Percentiles rank a stretch among this genome's conserved stretches.
Evolutionary conservation across 1,284 basidiomycete species (phyloP).

Genomic region (Agaricales sp.): DNA sequence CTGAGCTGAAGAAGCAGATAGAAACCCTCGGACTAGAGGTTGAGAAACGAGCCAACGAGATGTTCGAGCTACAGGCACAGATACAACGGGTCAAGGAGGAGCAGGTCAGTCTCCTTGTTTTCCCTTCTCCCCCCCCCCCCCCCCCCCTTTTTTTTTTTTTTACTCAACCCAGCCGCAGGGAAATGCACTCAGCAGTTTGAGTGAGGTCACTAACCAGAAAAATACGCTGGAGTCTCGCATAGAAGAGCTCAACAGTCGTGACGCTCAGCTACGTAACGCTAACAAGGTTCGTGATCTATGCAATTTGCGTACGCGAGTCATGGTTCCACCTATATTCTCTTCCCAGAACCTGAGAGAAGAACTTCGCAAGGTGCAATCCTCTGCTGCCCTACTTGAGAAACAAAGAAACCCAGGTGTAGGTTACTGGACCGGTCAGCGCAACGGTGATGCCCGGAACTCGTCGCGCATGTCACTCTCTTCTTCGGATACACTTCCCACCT

Average conservation of each 20-base stretch:
- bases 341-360: slow-evolving; percentile 79
- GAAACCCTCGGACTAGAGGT: slow-evolving; percentile 8
- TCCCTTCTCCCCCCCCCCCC: background rate
- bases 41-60: background rate
- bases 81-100: slow-evolving; percentile 36
- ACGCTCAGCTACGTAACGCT: slow-evolving; percentile 51
- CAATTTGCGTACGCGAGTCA: background rate
- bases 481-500: slow-evolving; percentile 25
- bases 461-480: slow-evolving; percentile 38
- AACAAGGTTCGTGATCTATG: slow-evolving; percentile 64
- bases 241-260: slow-evolving; percentile 56
- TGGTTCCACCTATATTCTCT: background rate
- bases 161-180: slow-evolving; percentile 38
- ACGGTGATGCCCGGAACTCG: slow-evolving; percentile 23
- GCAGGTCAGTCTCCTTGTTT: slow-evolving; percentile 38
- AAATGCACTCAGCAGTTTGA: slow-evolving; percentile 11
- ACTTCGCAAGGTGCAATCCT: slow-evolving; percentile 85
- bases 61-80: background rate
- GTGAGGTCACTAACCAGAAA: slow-evolving; percentile 34
- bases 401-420: slow-evolving; percentile 90
- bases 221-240: slow-evolving; percentile 42
- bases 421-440: slow-evolving; percentile 63
- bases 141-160: background rate
- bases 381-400: slow-evolving; percentile 78
- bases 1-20: slow-evolving; percentile 44